These are phyloP conservation scores for Zymoseptoria crescenta DNA, from an alignment of 2,329 filamentous ascomycete genomes.

Conservation along the genomic window DNA sequence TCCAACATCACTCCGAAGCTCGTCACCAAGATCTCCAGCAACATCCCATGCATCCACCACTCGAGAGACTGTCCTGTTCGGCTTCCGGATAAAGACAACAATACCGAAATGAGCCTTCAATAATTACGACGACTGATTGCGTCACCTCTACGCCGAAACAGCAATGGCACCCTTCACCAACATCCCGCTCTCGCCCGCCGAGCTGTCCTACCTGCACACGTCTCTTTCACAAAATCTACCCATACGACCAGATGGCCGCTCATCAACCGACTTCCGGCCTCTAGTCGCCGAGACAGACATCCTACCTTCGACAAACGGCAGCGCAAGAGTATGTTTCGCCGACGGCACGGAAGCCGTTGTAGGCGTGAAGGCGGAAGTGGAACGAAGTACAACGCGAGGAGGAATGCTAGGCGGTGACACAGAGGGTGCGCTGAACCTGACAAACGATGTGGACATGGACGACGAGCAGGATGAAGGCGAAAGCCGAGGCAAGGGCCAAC, in stretches of 20 bases:
- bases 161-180: conserved; percentile 52
- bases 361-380: conserved; percentile 90
- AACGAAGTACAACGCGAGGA: conserved; percentile 50
- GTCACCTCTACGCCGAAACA: not conserved
- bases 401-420: not conserved
- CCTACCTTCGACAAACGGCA: conserved; percentile 82
- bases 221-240: conserved; percentile 75
- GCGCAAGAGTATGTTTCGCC: conserved; percentile 84
- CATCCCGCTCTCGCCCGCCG: conserved; percentile 80
- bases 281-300: conserved; percentile 85
- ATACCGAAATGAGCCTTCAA: not conserved
- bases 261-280: conserved; percentile 79
- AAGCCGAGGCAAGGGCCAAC: conserved; percentile 39
- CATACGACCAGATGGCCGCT: conserved; percentile 80
- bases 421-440: conserved; percentile 2
- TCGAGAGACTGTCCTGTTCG: not conserved
- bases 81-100: not conserved
- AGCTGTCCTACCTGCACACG: conserved; percentile 89
- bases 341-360: conserved; percentile 96
- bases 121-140: not conserved
- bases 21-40: not conserved
- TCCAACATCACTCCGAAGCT: not conserved
- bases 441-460: conserved; percentile 35
- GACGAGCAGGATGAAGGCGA: conserved; percentile 23
- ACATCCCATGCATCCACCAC: not conserved